Conservation (phyloP, 306 rosid species). For the Vigna radiata region DNA sequence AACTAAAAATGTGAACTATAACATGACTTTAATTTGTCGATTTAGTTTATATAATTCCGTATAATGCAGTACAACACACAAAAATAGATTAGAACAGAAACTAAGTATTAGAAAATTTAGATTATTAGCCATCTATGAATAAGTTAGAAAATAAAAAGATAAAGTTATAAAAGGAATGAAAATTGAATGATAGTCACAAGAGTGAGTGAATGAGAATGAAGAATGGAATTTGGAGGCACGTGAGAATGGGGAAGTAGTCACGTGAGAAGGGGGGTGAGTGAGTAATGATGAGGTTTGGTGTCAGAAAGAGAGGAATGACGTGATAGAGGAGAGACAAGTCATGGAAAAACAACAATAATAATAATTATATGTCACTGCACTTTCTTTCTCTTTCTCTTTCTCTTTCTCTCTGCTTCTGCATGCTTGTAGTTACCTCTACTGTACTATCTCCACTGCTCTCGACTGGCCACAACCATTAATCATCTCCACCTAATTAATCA, state of each 20-base stretch:
- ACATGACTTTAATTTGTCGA: not conserved
- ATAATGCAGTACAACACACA: not conserved
- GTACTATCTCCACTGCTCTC: not conserved
- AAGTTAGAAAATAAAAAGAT: too few relatives aligned
- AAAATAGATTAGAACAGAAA: not conserved
- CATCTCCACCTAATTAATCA: not conserved
- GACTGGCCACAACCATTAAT: not conserved
- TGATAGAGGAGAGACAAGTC: conserved; percentile 44
- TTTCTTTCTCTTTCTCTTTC: too few relatives aligned
- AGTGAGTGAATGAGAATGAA: not conserved
- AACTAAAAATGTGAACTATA: not conserved
- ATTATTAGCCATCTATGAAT: not conserved
- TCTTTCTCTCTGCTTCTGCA: not conserved
- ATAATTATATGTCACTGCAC: not conserved
- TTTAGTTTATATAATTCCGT: not conserved
- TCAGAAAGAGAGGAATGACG: conserved; percentile 55
- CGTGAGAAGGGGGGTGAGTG: conserved; percentile 41
- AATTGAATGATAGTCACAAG: not conserved
- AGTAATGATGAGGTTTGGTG: conserved; percentile 45
- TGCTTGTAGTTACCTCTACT: conserved; percentile 1
- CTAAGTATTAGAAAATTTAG: not conserved
- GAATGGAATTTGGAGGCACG: not conserved
- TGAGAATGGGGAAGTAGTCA: not conserved
- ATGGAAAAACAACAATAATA: not conserved
- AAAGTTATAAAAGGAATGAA: too few relatives aligned